These are phyloP conservation scores for Leccinum pellstonianum DNA, from an alignment of 768 basidiomycete species.

Conservation along the genomic window DNA sequence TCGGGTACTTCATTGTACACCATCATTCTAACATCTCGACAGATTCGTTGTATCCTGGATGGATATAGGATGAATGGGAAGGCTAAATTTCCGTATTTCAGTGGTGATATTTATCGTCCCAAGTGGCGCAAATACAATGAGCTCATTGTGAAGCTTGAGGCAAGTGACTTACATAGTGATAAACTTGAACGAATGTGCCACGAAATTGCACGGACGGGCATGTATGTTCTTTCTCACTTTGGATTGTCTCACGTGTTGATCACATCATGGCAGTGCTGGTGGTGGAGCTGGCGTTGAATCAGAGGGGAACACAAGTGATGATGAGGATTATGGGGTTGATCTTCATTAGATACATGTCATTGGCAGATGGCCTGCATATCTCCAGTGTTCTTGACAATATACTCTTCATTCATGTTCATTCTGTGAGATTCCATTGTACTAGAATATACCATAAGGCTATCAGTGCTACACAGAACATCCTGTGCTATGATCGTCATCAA, in stretches of 20 bases:
- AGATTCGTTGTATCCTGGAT: neutral
- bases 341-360: neutral
- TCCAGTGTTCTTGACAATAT: too few relatives aligned
- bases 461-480: too few relatives aligned
- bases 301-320: neutral
- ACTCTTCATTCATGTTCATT: too few relatives aligned
- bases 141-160: neutral
- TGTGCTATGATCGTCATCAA: too few relatives aligned
- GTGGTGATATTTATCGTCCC: neutral
- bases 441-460: too few relatives aligned
- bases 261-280: neutral
- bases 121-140: neutral
- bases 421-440: too few relatives aligned
- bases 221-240: neutral
- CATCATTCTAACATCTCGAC: neutral
- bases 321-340: neutral
- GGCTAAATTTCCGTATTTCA: neutral
- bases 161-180: neutral
- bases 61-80: neutral
- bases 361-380: too few relatives aligned
- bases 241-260: neutral
- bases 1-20: too few relatives aligned
- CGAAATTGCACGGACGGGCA: neutral
- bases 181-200: neutral
- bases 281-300: neutral